A percentile compares a stretch with the other conserved stretches of the same genome.
Evolutionary conservation across 331 rosid species (phyloP).

Genomic region (Cydonia oblonga): DNA sequence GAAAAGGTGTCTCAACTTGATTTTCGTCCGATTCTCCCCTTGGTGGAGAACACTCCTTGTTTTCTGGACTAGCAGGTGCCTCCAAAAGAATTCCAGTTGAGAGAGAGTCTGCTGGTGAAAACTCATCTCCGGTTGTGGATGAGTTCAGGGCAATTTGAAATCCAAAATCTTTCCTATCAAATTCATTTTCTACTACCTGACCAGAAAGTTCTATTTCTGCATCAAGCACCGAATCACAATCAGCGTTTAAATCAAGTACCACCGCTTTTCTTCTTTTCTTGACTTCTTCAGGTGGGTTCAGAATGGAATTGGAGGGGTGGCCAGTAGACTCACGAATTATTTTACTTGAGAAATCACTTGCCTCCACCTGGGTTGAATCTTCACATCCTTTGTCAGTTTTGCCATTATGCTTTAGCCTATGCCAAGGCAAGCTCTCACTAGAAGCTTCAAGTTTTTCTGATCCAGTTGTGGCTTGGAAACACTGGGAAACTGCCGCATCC

Average conservation of each 20-base stretch:
- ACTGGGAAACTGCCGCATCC: constrained; percentile 17
- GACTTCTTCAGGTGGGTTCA: constrained; percentile 12
- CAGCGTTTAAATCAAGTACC: constrained; percentile 17
- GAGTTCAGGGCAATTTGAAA: constrained; percentile 53
- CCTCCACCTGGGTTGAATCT: constrained; percentile 13
- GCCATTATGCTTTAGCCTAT: constrained; percentile 18
- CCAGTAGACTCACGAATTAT: constrained; percentile 8
- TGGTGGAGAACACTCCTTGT: constrained; percentile 65
- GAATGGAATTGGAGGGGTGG: constrained; percentile 9
- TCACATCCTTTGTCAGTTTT: constrained; percentile 16
- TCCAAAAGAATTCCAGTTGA: constrained; percentile 35
- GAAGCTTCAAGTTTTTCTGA: constrained; percentile 16
- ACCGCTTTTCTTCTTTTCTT: constrained; percentile 13
- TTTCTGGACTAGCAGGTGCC: constrained; percentile 62
- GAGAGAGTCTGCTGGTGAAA: constrained; percentile 7
- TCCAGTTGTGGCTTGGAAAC: constrained; percentile 16
- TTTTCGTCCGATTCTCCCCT: constrained; percentile 11
- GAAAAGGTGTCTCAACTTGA: background rate
- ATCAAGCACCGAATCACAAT: constrained; percentile 11
- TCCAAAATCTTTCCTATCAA: constrained; percentile 15
- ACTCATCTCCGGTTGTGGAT: constrained; percentile 32
- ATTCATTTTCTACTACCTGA: constrained; percentile 17
- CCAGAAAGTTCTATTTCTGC: constrained; percentile 12
- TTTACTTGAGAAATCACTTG: constrained; percentile 7
- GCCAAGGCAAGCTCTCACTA: constrained; percentile 15